Base-by-base conservation (phyloP, 371 early-diverging fungal genomes). In the Homolaphlyctis polyrhiza region DNA sequence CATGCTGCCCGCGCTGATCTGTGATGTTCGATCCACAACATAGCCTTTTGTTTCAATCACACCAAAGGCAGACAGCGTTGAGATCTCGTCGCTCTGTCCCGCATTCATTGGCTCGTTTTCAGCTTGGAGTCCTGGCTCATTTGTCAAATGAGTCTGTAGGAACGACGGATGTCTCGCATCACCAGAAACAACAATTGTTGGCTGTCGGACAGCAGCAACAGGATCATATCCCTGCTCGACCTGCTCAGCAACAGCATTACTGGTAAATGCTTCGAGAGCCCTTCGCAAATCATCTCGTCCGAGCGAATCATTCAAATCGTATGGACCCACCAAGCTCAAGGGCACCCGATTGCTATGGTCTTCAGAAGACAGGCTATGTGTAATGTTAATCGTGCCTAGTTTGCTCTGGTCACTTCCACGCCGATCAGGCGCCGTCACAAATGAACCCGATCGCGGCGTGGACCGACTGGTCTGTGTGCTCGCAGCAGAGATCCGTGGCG, bases 181-280 rank as follows among this genome's bases (percentile, higher is more conserved):
- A 3, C 25, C 47, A 2, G 47, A 47, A 2, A 47, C 47, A 18
- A 47, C 47, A 18, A 47, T 47, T 3, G 47, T 47, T 3, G 47
- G 47, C 47, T 47, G 47, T 18, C 47, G 47, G 8, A 55, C 35
- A 33, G 55, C 55, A 3, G 35, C 35, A 14, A 55, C 30, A 33
- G 55, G 55, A 55, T 55, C 55, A 33, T 55, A 55, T 3, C 55
- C 55, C 8, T 8, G 55, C 28, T 55, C 55, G 14, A 55, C 55
- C 55, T 55, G 33, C 35, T 55, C 32, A n/a, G 55, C 55, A n/a
- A 55, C 14, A 2, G 55, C 55, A 27, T 55, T 33, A n/a, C 55
- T 55, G 3, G 55, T 55, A 25, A 55, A 55, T 4, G 55, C 55
- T 27, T 55, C 55, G 8, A 55, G 30, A 14, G 55, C 35, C 30